Conservation (phyloP, 352 stramenopile species). For the Phytophthora pinifolia region DNA sequence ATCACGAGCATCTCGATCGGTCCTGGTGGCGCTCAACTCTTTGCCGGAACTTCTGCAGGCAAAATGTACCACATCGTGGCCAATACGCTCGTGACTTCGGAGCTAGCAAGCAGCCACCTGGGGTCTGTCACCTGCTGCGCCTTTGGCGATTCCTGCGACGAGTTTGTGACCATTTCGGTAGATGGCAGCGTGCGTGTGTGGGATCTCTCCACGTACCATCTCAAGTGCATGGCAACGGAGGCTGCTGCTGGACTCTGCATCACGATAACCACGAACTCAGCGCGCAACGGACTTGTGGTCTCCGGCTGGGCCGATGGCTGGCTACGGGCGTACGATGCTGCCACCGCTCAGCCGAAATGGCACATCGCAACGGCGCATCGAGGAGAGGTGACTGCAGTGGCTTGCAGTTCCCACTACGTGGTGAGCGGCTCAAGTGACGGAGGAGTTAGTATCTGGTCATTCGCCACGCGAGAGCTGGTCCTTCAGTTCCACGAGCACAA, state of each 20-base stretch:
- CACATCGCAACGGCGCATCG: conserved; percentile 87
- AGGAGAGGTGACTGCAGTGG: conserved; percentile 75
- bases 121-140: conserved; percentile 60
- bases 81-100: conserved; percentile 45
- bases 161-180: conserved; percentile 70
- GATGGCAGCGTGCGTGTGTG: conserved; percentile 73
- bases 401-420: conserved; percentile 65
- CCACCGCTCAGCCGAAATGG: conserved; percentile 67
- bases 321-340: conserved; percentile 60
- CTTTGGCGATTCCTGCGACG: conserved; percentile 59
- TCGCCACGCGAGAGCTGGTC: conserved; percentile 83
- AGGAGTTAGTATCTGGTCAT: conserved; percentile 88
- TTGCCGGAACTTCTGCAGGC: conserved; percentile 69
- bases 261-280: conserved; percentile 32
- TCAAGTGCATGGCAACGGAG: conserved; percentile 70
- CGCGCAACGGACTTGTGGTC: conserved; percentile 36
- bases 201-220: conserved; percentile 65
- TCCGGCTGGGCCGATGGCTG: conserved; percentile 77
- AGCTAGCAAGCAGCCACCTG: conserved; percentile 70
- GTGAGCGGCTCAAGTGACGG: conserved; percentile 85
- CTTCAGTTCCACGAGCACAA: conserved; percentile 92
- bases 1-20: conserved; percentile 79
- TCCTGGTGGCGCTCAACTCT: conserved; percentile 48
- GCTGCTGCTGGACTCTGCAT: conserved; percentile 51
- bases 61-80: conserved; percentile 71